Evolutionary conservation across 139 green algal genomes (phyloP).

Genomic region (Eudorina sp.): DNA sequence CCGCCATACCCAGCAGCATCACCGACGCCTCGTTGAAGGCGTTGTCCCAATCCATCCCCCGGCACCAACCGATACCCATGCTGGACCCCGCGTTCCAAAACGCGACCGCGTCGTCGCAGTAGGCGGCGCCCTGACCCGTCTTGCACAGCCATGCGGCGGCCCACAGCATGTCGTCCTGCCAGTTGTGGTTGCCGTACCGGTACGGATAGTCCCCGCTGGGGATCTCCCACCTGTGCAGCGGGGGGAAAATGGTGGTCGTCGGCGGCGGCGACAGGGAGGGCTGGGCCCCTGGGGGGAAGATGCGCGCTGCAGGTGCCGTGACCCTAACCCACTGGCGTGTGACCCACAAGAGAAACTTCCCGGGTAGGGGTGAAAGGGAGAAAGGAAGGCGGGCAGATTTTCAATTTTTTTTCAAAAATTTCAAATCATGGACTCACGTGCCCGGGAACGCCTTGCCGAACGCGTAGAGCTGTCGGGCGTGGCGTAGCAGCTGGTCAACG

Average conservation of each 20-base stretch:
- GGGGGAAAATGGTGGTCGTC: no score
- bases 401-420: no score
- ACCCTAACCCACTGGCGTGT: no score
- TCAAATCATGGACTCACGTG: conserved; percentile 55
- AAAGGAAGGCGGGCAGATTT: no score
- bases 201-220: conserved; percentile 23
- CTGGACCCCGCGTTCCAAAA: not conserved
- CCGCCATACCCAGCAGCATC: conserved; percentile 27
- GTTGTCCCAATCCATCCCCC: conserved; percentile 39
- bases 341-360: no score
- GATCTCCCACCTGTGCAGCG: conserved; percentile 11
- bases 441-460: conserved; percentile 57
- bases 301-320: no score
- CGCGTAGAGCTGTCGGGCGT: conserved; percentile 52
- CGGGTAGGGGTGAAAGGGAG: no score
- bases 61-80: not conserved
- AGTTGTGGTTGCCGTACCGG: conserved; percentile 25
- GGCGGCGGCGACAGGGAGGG: no score
- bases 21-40: conserved; percentile 11
- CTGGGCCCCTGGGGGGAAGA: no score
- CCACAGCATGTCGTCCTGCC: conserved; percentile 36
- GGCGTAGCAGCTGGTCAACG: conserved; percentile 48
- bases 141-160: conserved; percentile 22
- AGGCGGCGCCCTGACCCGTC: not conserved
- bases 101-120: not conserved